phyloP scores from a whole-genome alignment of 148 eudicot species.

The Polygonum aviculare region DNA sequence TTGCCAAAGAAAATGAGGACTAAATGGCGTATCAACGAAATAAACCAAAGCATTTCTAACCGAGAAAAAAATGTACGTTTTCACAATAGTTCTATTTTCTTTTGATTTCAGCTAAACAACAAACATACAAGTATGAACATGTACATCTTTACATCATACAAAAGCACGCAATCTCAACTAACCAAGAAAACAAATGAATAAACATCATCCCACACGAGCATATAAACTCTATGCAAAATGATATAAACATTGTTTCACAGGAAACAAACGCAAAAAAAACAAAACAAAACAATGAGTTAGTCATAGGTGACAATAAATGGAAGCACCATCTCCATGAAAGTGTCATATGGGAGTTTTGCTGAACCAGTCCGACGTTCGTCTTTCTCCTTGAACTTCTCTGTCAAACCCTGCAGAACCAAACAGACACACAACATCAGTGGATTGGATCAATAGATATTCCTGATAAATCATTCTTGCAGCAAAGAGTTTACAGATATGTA shows the following conservation, averaged over 20 bases:
- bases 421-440: background rate
- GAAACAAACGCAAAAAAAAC: background rate
- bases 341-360: conserved; percentile 52
- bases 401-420: conserved; percentile 46
- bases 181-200: background rate
- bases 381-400: conserved; percentile 84
- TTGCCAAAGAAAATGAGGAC: too few relatives aligned
- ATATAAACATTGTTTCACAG: background rate
- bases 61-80: too few relatives aligned
- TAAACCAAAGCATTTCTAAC: too few relatives aligned
- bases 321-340: conserved; percentile 66
- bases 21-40: too few relatives aligned
- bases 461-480: background rate
- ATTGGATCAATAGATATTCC: background rate
- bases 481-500: background rate
- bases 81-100: background rate
- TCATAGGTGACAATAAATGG: conserved; percentile 47
- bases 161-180: background rate
- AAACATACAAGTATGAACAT: background rate
- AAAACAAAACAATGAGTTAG: background rate
- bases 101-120: background rate
- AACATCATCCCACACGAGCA: background rate
- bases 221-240: background rate
- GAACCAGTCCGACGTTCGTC: conserved; percentile 55
- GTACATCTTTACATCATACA: background rate